Base-by-base conservation (phyloP, 2,329 filamentous ascomycete species). In the Metarhizium sp. region DNA sequence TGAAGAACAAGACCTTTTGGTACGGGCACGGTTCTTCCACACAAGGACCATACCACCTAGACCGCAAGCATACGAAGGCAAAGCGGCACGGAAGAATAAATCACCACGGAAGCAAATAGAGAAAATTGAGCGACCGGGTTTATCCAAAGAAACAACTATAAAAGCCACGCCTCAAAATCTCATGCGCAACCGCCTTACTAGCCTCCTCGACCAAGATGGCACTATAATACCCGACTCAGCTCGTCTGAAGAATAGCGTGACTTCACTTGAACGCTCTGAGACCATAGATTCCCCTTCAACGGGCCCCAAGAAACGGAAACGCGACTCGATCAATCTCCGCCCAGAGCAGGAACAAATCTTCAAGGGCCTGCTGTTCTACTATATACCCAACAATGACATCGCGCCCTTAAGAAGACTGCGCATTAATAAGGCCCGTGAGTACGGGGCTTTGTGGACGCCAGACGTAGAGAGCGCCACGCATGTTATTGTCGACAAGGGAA, bases 361-460 rank as follows among this genome's bases (percentile, higher is more conserved):
- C 65, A 77, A 73, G 48, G 78, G 72, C 0, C 68, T 88, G n/a
- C 67, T 72, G 0, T 86, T 90, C 60, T 88, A 83, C 70, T 96
- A 94, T 67, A 82, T 95, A 6, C 92, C 91, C 0, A 88, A 94
- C 60, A 82, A 90, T 59, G 86, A 92, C 59, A 78, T 87, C 50
- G 81, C 85, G 36, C 79, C 80, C 11, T 75, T 80, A 7, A 81
- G 92, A 43, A 81, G 81, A 54, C 70, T 85, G 56, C 84, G 88
- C 4, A 95, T 96, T 53, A 79, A 79, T 34, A 91, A 86, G 67
- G 85, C 88, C 0, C 78, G 82, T 52, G 84, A 90, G 63, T 85
- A 85, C 66, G 92, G 92, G 47, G 92, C 87, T 1, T 72, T 67
- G 1, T 94, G 91, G 85, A 79, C 82, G 32, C 78, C 77, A 52